Evolutionary conservation across 495 filamentous ascomycete genomes (phyloP), one percentile per base, ranked within the genome.

Genomic region (Coniosporium apollinis): DNA sequence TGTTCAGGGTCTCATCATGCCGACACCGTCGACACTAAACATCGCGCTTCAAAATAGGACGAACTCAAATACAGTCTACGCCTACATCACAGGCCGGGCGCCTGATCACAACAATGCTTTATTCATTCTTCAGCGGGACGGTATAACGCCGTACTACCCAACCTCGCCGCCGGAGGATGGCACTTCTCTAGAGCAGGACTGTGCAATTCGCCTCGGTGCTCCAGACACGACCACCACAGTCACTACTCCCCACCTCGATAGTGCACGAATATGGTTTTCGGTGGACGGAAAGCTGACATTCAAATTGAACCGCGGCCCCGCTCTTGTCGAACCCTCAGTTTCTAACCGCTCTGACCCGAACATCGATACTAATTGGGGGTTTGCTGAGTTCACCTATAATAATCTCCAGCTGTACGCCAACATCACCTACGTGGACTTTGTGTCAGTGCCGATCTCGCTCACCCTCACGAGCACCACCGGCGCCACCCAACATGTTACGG

Each of bases 381-480:
- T 64, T 29, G 54, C 63, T 36, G 62, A 65, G 38, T 49, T 65
- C 11, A 58, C 57, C 10, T 55, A 58, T 24, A 60, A 47, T 0
- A 44, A 52, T 28, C 38, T 39, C 14, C 54, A 51, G 3, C 48
- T 65, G 14, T 66, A 46, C 18, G 58, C 57, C 43, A 62, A 66
- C 44, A 57, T 66, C 34, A 57, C 48, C 30, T 64, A 58, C 37
- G 61, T 66, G 14, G 62, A 66, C 39, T 66, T 66, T 36, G 60
- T 64, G 39, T 60, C 60, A 24, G 41, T 64, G 5, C 41, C 52
- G 18, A 48, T 65, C 25, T 52, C 56, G 13, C 58, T 65, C 50
- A 48, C 37, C 15, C 33, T 66, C 11, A 55, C 46, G 17, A 41
- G 50, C 15, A 43, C 36, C 21, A 44, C 36, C 31, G 54, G 52